Conservation (phyloP, 257 asterid genomes). For the Solanum dulcamara region DNA sequence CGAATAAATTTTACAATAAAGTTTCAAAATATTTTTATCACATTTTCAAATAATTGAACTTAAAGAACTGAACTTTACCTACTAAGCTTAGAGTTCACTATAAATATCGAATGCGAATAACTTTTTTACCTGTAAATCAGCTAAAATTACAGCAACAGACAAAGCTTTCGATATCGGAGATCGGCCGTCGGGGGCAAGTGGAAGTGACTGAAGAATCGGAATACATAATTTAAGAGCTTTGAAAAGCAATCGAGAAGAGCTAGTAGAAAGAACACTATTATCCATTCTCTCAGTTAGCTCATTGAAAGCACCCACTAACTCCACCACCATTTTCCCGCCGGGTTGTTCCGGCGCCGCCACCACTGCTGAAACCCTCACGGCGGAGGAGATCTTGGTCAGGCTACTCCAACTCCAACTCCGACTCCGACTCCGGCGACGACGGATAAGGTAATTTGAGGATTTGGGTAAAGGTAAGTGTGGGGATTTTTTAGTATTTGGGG, state of each 20-base stretch:
- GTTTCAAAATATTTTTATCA: not conserved
- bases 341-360: slow-evolving; percentile 50
- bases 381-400: not conserved
- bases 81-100: not conserved
- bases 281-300: slow-evolving; percentile 75
- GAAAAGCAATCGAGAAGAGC: slow-evolving; percentile 66
- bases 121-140: slow-evolving; percentile 69
- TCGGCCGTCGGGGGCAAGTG: slow-evolving; percentile 54
- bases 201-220: slow-evolving; percentile 69
- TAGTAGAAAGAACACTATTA: slow-evolving; percentile 27
- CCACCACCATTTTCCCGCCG: slow-evolving; percentile 94
- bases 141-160: slow-evolving; percentile 66
- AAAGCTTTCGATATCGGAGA: slow-evolving; percentile 70
- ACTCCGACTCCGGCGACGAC: not conserved
- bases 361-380: not conserved
- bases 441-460: not conserved
- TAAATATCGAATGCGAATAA: not conserved
- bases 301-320: slow-evolving; percentile 83
- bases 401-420: not conserved
- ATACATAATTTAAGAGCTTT: slow-evolving; percentile 67
- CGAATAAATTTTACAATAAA: not conserved
- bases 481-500: not conserved
- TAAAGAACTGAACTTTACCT: not conserved
- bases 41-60: not conserved
- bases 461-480: not conserved